Conservation (phyloP, 2,329 filamentous ascomycete genomes). For the Hymenoscyphus scutula region DNA sequence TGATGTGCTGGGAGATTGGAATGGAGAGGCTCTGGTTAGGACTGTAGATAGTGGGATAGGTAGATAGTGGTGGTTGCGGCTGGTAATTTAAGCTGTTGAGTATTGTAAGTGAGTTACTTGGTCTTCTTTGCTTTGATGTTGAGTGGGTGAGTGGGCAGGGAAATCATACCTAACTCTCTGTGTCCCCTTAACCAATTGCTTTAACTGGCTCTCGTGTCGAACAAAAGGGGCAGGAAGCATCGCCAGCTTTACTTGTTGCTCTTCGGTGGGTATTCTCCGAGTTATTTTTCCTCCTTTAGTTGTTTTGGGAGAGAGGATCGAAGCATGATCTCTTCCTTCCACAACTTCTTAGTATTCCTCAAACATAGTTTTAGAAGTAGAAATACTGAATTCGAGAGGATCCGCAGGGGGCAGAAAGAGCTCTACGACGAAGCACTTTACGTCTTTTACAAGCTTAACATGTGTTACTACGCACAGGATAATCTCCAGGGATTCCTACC, state of each 20-base stretch:
- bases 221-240: not conserved
- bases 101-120: too few species aligned
- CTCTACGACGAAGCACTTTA: not conserved
- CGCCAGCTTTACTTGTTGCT: not conserved
- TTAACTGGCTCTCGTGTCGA: too few species aligned
- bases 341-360: too few species aligned
- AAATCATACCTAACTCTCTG: not conserved
- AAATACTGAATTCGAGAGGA: too few species aligned
- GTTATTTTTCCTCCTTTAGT: too few species aligned
- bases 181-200: not conserved
- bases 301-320: too few species aligned
- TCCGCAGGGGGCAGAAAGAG: not conserved
- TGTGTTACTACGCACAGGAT: not conserved
- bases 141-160: too few species aligned
- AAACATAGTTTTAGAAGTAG: too few species aligned
- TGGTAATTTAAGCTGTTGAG: too few species aligned
- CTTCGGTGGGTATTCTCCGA: not conserved
- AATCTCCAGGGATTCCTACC: not conserved
- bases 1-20: not conserved
- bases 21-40: not conserved
- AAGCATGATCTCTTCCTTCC: too few species aligned
- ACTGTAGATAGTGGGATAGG: not conserved
- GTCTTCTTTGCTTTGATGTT: too few species aligned
- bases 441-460: not conserved
- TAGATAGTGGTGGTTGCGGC: not conserved